Base-by-base conservation (phyloP, 495 filamentous ascomycete genomes). In the Annulohypoxylon moriforme region DNA sequence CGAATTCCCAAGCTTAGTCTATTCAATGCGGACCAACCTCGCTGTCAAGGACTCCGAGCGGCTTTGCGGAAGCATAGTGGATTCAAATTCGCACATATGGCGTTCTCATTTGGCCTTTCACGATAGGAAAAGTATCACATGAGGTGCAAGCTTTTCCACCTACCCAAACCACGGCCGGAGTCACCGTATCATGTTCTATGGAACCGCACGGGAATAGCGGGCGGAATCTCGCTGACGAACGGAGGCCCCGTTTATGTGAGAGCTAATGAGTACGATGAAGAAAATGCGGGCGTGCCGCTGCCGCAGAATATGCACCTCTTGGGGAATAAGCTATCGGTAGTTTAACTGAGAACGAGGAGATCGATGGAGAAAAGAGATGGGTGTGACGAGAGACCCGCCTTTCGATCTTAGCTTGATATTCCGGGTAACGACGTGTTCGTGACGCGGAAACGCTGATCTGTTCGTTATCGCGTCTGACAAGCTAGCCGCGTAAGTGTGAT, bases 381-480 rank as follows among this genome's bases (percentile, higher is more conserved):
- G n/a, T 33, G 14, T 55, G 27, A 55, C 16, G 16, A 34, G 0
- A 34, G 40, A 20, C 25, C 33, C 49, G 29, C 16, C 34, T 53
- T 47, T 36, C 50, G 20, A 31, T 31, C n/a, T n/a, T 4, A 40
- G 36, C 18, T 40, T 18, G 42, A 56, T 10, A 56, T 4, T 31
- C 25, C 31, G 16, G 14, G 58, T 61, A 47, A 67, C 64, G 42
- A 4, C 36, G 2, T 14, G 29, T 25, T 40, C 11, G 24, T 58
- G 7, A 64, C 60, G 34, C 18, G 42, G 53, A 60, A 64, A 57
- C 52, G 27, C 10, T 36, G n/a, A 52, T 16, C 20, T 31, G 24
- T 34, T 46, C 20, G 9, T 22, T 9, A 52, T 62, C 29, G 24
- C 10, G 10, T 60, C 49, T 47, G 40, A 52, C 58, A 20, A 20